Conservation (phyloP, 805 yeast genomes). For the Candida berthetii region DNA sequence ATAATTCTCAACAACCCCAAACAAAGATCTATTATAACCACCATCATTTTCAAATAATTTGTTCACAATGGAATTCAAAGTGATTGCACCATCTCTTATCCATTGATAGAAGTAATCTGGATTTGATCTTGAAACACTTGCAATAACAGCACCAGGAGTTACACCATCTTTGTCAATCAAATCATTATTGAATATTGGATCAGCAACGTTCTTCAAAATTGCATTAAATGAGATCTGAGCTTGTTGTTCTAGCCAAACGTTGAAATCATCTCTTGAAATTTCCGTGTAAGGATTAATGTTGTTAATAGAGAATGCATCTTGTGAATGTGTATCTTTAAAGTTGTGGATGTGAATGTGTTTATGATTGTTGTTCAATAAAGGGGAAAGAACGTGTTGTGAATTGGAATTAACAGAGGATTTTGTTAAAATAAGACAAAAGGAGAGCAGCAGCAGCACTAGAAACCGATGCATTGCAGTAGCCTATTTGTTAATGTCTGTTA, state of each 20-base stretch:
- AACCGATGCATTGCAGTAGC: no score
- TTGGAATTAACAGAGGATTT: no score
- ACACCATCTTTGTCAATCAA: slow-evolving; percentile 29
- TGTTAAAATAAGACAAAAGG: no score
- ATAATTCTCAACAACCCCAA: slow-evolving; percentile 46
- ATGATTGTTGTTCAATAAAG: no score
- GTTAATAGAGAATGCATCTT: no score
- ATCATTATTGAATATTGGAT: slow-evolving; percentile 21
- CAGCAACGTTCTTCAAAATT: slow-evolving; percentile 45
- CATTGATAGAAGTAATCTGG: slow-evolving; percentile 91
- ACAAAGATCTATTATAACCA: slow-evolving; percentile 17
- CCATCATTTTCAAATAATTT: slow-evolving; percentile 37
- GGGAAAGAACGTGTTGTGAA: no score
- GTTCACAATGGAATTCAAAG: slow-evolving; percentile 59
- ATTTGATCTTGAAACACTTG: slow-evolving; percentile 63
- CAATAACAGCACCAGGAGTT: slow-evolving; percentile 68
- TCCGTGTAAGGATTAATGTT: no score
- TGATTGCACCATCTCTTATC: slow-evolving; percentile 86
- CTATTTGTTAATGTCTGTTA: no score
- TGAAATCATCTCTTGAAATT: slow-evolving; percentile 25
- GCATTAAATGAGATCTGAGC: slow-evolving; percentile 31
- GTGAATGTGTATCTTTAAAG: no score
- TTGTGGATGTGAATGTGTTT: no score
- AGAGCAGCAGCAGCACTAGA: no score
- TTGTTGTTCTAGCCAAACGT: slow-evolving; percentile 40